Evolutionary conservation across 768 basidiomycete species (phyloP), one percentile per base, ranked within the genome.

Genomic region (Amanita brunnescens): DNA sequence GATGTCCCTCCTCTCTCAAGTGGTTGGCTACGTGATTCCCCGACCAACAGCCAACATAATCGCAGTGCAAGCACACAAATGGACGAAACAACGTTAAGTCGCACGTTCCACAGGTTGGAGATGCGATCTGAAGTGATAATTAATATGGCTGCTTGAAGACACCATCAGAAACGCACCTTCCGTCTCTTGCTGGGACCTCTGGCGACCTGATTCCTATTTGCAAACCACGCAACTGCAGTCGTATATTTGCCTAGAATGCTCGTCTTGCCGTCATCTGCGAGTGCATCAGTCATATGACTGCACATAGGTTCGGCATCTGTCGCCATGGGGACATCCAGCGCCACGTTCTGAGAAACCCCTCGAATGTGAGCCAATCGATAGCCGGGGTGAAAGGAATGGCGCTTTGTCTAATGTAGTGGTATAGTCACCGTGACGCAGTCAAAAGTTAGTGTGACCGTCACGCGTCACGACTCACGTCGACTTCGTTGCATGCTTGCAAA

Each of bases 51-150:
- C 83, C 87, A 8, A 75, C 70, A 60, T 72, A 85, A 3, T 77
- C 59, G 58, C 89, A 91, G n/a, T 81, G 74, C 6, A 91, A 67
- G 57, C 89, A 91, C 2, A 76, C 80, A 59, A 85, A 81, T 0
- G 88, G 85, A 20, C 87, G 71, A 1, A 79, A 69, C 24, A 88
- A 68, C 1, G 78, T 59, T 1, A 72, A 46, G 7, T 68, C 65
- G 59, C 89, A 91, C 10, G 70, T 74, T 7, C 75, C 77, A 60
- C 89, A 91, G 2, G 73, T 66, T 9, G 89, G 88, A 14, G 74
- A 69, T 3, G 83, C 60, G 42, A 69, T 60, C 69, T 70, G 64
- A 30, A 77, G 38, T 1, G 26, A 30, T 37, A 30, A 34, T 49
- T 37, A 14, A 24, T 16, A 16, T n/a, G 23, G 32, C 13, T 18